A percentile compares a stretch with the other conserved stretches of the same genome.
These are phyloP conservation scores for Fusarium xyrophilum DNA, from an alignment of 2,329 filamentous ascomycete species.

Conservation along the genomic window DNA sequence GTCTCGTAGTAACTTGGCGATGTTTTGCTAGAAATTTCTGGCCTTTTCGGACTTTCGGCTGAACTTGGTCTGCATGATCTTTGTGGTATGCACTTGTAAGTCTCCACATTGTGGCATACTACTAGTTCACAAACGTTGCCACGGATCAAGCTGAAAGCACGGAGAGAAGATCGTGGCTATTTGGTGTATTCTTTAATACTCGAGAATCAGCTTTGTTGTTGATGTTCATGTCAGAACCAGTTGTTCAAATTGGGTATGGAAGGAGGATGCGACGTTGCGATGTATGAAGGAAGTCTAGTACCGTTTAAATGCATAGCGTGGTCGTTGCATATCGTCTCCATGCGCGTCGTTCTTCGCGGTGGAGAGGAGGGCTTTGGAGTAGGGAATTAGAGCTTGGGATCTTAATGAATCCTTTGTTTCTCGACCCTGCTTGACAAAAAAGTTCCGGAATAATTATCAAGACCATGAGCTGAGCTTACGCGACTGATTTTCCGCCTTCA, in stretches of 20 bases:
- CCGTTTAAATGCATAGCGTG: conserved; percentile 22
- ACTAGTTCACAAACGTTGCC: neutral
- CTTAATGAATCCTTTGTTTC: conserved; percentile 4
- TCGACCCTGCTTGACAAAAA: conserved; percentile 14
- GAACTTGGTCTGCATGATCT: neutral
- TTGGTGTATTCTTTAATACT: neutral
- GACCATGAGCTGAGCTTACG: conserved; percentile 39
- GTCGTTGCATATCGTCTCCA: conserved; percentile 16
- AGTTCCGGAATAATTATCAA: conserved; percentile 24
- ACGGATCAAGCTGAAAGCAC: neutral
- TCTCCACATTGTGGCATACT: neutral
- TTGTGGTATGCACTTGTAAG: neutral
- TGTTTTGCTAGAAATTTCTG: neutral
- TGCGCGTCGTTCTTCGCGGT: conserved; percentile 11
- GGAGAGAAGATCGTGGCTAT: neutral
- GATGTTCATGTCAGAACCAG: neutral
- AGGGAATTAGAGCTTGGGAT: conserved; percentile 31
- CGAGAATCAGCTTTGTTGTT: neutral
- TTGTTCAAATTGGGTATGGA: neutral
- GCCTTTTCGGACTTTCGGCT: neutral
- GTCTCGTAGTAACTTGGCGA: neutral
- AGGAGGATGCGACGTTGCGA: neutral
- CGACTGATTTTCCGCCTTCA: conserved; percentile 25
- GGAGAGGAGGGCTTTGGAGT: conserved; percentile 16
- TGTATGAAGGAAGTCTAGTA: neutral